phyloP scores from a whole-genome alignment of 345 rosid species.

The Dipteronia dyeriana region DNA sequence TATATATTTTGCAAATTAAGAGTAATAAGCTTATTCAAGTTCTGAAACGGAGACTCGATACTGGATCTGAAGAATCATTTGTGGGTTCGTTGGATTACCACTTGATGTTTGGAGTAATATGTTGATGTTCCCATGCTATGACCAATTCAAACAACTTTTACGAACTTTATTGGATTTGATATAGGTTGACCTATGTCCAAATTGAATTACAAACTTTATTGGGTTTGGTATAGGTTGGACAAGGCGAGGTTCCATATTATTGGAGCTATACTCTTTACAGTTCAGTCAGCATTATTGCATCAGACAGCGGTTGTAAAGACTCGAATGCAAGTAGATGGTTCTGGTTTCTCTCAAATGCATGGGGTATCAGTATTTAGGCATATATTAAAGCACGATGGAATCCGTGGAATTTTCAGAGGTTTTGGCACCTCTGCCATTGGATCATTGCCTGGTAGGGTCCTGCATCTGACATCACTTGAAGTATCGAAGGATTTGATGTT shows the following conservation, averaged over 20 bases:
- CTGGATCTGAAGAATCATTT: neutral
- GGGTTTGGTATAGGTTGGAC: conserved; percentile 42
- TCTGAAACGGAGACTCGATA: neutral
- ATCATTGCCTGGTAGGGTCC: conserved; percentile 57
- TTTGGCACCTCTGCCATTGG: conserved; percentile 62
- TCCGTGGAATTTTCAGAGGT: conserved; percentile 56
- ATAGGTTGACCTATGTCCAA: conserved; percentile 30
- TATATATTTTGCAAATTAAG: neutral
- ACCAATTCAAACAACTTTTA: no score
- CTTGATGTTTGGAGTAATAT: neutral
- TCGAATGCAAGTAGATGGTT: conserved; percentile 58
- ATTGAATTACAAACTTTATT: neutral
- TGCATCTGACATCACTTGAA: conserved; percentile 64
- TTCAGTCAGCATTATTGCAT: conserved; percentile 55
- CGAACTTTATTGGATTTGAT: neutral
- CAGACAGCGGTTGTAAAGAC: conserved; percentile 66
- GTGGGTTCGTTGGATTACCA: neutral
- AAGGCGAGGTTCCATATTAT: conserved; percentile 59
- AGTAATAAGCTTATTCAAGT: neutral
- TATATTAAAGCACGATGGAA: conserved; percentile 47
- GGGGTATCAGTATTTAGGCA: conserved; percentile 41
- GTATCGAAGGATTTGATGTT: conserved; percentile 55
- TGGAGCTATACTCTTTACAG: conserved; percentile 63
- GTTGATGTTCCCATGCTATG: no score
- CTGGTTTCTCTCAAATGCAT: conserved; percentile 39